Evolutionary conservation across 148 eudicot species (phyloP).

Genomic region (Fagopyrum tataricum): DNA sequence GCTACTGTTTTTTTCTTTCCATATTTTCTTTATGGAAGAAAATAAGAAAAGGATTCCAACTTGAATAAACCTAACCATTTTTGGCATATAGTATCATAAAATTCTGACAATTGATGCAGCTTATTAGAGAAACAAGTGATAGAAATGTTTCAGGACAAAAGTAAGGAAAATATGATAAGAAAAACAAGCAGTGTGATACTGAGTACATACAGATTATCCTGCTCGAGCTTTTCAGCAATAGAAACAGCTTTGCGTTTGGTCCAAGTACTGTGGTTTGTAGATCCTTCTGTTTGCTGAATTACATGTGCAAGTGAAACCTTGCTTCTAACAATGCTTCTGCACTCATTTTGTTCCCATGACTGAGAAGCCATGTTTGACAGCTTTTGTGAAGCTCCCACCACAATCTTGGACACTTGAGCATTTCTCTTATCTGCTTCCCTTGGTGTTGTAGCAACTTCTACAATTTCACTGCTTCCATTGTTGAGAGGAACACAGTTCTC

Average conservation of each 20-base stretch:
- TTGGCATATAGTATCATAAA: not conserved
- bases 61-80: not conserved
- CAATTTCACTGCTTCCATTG: constrained; percentile 56
- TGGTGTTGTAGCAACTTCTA: constrained; percentile 56
- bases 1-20: not conserved
- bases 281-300: constrained; percentile 81
- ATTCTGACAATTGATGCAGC: not conserved
- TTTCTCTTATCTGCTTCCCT: constrained; percentile 27
- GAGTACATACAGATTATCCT: constrained; percentile 80
- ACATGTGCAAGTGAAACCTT: constrained; percentile 93
- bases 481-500: constrained; percentile 20
- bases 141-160: not conserved
- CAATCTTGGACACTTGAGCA: constrained; percentile 19
- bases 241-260: constrained; percentile 84
- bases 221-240: constrained; percentile 93
- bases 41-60: not conserved
- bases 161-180: not conserved
- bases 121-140: not conserved
- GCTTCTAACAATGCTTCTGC: constrained; percentile 62
- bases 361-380: constrained; percentile 23
- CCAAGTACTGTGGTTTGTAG: constrained; percentile 60
- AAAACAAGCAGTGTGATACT: not conserved
- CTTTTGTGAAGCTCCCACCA: constrained; percentile 21
- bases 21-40: not conserved
- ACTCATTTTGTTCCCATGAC: constrained; percentile 43